Percentiles rank a stretch among this genome's conserved stretches.
These are phyloP conservation scores for Erodium moschatum DNA, from an alignment of 441 rosid genomes.

Conservation along the genomic window DNA sequence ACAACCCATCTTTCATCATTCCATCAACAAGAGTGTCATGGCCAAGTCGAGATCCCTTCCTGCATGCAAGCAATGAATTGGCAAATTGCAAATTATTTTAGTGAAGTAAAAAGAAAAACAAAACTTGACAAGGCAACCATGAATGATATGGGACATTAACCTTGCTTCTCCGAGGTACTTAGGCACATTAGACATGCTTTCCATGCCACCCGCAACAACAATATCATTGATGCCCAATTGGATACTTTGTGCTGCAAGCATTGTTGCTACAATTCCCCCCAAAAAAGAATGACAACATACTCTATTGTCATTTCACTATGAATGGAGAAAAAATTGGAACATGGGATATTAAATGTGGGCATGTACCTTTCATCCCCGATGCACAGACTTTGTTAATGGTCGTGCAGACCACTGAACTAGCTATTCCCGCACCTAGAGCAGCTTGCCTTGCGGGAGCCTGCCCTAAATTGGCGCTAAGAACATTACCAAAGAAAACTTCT, in stretches of 20 bases:
- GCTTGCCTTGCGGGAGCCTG: conserved; percentile 99
- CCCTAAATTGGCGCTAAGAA: conserved; percentile 85
- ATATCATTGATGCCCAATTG: conserved; percentile 86
- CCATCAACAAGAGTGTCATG: conserved; percentile 93
- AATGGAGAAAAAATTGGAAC: neutral
- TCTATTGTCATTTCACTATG: conserved; percentile 12
- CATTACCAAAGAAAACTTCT: conserved; percentile 93
- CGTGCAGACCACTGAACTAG: conserved; percentile 76
- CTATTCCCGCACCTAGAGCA: conserved; percentile 91
- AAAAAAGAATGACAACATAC: conserved; percentile 2
- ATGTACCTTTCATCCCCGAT: conserved; percentile 95
- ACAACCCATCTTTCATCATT: conserved; percentile 89
- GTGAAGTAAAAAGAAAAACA: neutral
- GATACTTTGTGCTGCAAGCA: conserved; percentile 89
- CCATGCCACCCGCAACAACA: conserved; percentile 98
- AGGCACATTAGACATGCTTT: conserved; percentile 93
- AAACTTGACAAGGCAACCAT: conserved; percentile 4
- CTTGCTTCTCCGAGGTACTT: conserved; percentile 90
- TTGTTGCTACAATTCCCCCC: conserved; percentile 52
- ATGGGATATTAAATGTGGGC: neutral
- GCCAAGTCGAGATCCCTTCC: conserved; percentile 95
- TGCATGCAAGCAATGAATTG: conserved; percentile 25
- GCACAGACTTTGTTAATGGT: conserved; percentile 97
- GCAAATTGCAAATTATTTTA: neutral
- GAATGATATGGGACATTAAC: conserved; percentile 26